Conservation (phyloP, 2,329 filamentous ascomycete genomes). For the Apiospora arundinis region DNA sequence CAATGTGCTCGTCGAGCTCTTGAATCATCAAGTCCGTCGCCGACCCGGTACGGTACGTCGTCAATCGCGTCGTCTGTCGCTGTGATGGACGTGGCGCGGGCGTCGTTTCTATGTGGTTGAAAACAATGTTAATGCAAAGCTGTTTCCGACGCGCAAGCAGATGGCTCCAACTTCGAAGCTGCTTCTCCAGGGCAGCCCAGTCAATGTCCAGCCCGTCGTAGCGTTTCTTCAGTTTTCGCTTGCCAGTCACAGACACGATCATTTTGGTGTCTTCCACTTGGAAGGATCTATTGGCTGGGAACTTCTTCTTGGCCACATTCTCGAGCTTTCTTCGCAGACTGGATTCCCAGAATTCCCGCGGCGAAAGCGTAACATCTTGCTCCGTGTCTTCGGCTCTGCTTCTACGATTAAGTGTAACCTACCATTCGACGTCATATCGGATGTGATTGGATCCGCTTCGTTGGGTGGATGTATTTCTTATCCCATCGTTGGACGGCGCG, state of each 20-base stretch:
- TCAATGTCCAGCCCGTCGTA: neutral
- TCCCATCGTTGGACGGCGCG: neutral
- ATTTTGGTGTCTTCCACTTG: neutral
- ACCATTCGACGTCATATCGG: conserved; percentile 3
- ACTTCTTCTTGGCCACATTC: neutral
- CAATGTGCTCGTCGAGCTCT: neutral
- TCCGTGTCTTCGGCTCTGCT: conserved; percentile 8
- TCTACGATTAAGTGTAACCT: neutral
- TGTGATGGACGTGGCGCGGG: neutral
- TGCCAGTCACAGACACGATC: neutral
- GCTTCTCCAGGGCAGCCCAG: neutral
- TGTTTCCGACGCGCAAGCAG: conserved; percentile 5
- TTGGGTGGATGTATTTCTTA: neutral
- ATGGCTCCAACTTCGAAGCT: conserved; percentile 1
- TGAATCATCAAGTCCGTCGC: neutral
- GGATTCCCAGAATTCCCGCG: neutral
- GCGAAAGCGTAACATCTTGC: neutral
- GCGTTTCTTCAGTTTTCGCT: neutral
- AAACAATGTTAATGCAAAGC: neutral
- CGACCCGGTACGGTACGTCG: neutral
- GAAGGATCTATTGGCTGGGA: conserved; percentile 1
- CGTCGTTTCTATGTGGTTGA: neutral
- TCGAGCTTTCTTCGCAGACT: neutral
- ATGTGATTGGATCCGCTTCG: neutral
- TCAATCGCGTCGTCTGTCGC: neutral